phyloP scores from a whole-genome alignment of 2,329 filamentous ascomycete genomes.

The Xylaria sp. region DNA sequence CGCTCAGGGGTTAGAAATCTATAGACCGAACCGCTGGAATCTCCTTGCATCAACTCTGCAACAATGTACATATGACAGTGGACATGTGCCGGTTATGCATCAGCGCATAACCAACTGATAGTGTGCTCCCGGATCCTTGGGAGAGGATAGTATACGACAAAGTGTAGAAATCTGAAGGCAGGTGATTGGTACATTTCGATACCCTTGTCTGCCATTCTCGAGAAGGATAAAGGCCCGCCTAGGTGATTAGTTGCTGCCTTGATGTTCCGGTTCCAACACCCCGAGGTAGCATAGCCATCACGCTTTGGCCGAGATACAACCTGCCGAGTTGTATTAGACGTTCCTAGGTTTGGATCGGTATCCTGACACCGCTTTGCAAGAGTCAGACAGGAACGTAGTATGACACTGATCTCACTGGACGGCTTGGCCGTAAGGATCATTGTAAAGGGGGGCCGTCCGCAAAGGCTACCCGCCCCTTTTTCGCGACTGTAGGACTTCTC shows the following conservation, averaged over 20 bases:
- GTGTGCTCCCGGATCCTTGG: background rate
- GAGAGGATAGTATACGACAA: slow-evolving; percentile 1
- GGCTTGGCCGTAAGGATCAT: slow-evolving; percentile 6
- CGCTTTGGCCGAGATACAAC: background rate
- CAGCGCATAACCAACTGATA: background rate
- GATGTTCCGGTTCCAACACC: background rate
- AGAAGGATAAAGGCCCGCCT: background rate
- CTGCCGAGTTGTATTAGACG: background rate
- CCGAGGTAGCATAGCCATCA: slow-evolving; percentile 9
- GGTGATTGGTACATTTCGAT: background rate
- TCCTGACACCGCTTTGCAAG: background rate
- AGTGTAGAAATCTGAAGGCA: background rate
- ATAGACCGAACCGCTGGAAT: slow-evolving; percentile 6
- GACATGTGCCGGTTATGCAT: slow-evolving; percentile 9
- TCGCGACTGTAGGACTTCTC: background rate
- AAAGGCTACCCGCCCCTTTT: background rate
- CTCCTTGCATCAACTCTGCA: background rate
- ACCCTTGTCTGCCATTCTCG: background rate
- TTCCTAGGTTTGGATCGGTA: background rate
- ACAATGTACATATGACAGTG: background rate
- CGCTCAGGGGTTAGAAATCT: background rate
- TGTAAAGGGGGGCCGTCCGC: background rate
- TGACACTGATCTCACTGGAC: background rate
- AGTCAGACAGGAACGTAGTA: background rate
- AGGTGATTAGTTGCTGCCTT: slow-evolving; percentile 13